phyloP scores from a whole-genome alignment of 441 rosid genomes.

The Metrosideros polymorpha region DNA sequence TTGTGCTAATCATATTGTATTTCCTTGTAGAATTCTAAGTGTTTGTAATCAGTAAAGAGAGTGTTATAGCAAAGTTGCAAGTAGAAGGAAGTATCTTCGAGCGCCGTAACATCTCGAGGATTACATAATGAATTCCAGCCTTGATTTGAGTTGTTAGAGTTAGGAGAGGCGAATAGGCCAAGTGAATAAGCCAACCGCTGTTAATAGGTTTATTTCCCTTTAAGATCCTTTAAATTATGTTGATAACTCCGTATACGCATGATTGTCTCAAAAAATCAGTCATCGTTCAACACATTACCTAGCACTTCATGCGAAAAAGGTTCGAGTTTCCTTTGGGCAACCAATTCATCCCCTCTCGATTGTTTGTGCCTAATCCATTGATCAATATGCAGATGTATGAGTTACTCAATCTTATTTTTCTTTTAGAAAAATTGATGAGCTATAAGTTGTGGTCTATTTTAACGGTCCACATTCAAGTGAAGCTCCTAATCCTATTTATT shows the following conservation, averaged over 20 bases:
- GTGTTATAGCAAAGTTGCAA: background rate
- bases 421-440: background rate
- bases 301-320: background rate
- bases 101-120: background rate
- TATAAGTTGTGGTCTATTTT: background rate
- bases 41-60: background rate
- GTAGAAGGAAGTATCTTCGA: background rate
- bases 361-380: background rate
- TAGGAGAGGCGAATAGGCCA: background rate
- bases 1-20: background rate
- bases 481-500: background rate
- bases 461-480: background rate
- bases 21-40: background rate
- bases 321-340: background rate
- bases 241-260: background rate
- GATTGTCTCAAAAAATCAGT: background rate
- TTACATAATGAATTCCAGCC: background rate
- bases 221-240: background rate
- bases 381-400: background rate
- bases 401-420: background rate
- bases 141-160: background rate
- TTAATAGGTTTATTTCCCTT: background rate
- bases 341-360: background rate
- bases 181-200: background rate
- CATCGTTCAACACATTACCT: background rate